Base-by-base conservation (phyloP, 202 grass and related monocot species). In the Schoenoplectus tabernaemontani region DNA sequence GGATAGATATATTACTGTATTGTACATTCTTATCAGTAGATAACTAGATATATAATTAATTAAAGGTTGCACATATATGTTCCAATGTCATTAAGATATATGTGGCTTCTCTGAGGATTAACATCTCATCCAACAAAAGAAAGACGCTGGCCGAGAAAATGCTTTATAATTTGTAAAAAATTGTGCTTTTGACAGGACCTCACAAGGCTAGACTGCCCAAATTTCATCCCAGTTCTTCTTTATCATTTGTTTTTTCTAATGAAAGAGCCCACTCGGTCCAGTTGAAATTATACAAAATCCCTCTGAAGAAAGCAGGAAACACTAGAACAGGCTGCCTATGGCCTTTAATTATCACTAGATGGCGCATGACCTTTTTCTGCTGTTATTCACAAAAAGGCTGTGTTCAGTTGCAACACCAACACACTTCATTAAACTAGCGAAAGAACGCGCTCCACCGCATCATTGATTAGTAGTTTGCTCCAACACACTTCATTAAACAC, bases 1-100 rank as follows among this genome's bases (percentile, higher is more conserved):
- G 15, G 56, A 76, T 78, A 75, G 44, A 32, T 56, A 83, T 61
- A 57, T 81, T 42, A 44, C 69, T 78, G 54, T 70, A 30, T 87
- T 80, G 78, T 80, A 80, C 34, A 80, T 80, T 80, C 57, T 62
- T 64, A 47, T 44, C 10, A 64, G 39, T 63, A 33, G 59, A 32
- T 64, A 36, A 34, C 10, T 73, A 73, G 44, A 50, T 19, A 56
- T 56, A 19, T 15, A 56, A 56, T 56, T 20, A 20, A 56, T 56
- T 19, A 56, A 30, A 17, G 43, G 53, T 73, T 73, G 24, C 69
- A 51, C 24, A 66, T 67, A 53, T 74, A 74, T 74, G 7, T 33
- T 28, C 44, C 5, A 50, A 32, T 73, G 24, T 53, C 23, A 73
- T 69, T 43, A 44, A 22, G 3, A 20, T 46, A 69, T 44, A 37